Evolutionary conservation across 164 flowering plant species (phyloP).

Genomic region (Macadamia tetraphylla): DNA sequence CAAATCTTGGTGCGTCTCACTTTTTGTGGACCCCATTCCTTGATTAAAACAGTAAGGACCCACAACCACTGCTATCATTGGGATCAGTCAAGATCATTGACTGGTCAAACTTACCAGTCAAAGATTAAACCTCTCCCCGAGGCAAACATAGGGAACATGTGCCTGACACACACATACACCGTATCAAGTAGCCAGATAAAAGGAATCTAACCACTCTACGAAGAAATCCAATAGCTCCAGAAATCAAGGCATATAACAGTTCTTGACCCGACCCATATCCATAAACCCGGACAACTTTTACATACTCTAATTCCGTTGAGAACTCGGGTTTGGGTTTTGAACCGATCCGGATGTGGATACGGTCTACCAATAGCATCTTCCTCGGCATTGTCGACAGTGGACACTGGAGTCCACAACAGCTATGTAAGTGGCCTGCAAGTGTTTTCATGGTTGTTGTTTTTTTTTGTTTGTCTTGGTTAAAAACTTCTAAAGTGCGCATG

Average conservation of each 20-base stretch:
- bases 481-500: not conserved
- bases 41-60: constrained; percentile 5
- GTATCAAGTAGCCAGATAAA: constrained; percentile 13
- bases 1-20: not conserved
- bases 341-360: no score
- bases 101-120: constrained; percentile 38
- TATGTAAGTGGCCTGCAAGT: no score
- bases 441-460: no score
- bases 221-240: not conserved
- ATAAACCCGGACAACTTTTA: no score
- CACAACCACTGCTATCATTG: constrained; percentile 6
- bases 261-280: no score
- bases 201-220: constrained; percentile 18
- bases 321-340: no score
- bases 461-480: not conserved
- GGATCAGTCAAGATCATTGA: constrained; percentile 35
- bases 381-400: no score
- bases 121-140: not conserved
- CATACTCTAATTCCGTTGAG: no score
- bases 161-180: constrained; percentile 9
- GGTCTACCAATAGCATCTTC: no score
- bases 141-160: constrained; percentile 26
- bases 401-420: no score
- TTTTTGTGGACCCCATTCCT: not conserved
- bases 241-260: no score